Conservation (phyloP, 352 stramenopile genomes). For the Globisporangium viniferum region DNA sequence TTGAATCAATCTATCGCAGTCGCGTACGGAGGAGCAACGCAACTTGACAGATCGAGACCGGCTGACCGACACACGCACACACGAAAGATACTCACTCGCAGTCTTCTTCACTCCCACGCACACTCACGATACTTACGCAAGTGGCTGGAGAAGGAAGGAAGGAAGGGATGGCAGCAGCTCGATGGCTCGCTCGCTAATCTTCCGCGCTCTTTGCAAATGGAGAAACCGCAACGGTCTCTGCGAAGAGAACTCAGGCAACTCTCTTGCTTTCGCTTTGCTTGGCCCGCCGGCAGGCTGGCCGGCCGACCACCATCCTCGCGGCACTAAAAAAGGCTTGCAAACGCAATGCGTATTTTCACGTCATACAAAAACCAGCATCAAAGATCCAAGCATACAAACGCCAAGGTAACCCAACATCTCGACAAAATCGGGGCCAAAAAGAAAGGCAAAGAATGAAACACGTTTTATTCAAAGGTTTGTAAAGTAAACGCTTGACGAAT, state of each 20-base stretch:
- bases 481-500: not conserved
- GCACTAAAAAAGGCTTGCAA: conserved; percentile 7
- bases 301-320: conserved; percentile 15
- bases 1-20: conserved; percentile 6
- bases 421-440: conserved; percentile 5
- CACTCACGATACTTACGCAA: conserved; percentile 25
- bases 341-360: conserved; percentile 3
- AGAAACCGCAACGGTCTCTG: conserved; percentile 14
- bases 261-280: not conserved
- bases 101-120: conserved; percentile 8
- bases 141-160: conserved; percentile 10
- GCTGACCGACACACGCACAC: not conserved
- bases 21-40: conserved; percentile 4
- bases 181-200: not conserved
- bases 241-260: conserved; percentile 15
- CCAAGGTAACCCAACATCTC: not conserved
- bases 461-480: not conserved
- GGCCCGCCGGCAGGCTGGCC: too few relatives aligned
- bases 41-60: conserved; percentile 5
- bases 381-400: conserved; percentile 13
- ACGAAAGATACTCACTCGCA: not conserved
- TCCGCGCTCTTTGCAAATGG: conserved; percentile 16
- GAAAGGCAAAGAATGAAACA: conserved; percentile 12
- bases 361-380: conserved; percentile 10
- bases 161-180: conserved; percentile 1